phyloP scores from a whole-genome alignment of 805 yeast species.

The Yamadazyma ubonensis region DNA sequence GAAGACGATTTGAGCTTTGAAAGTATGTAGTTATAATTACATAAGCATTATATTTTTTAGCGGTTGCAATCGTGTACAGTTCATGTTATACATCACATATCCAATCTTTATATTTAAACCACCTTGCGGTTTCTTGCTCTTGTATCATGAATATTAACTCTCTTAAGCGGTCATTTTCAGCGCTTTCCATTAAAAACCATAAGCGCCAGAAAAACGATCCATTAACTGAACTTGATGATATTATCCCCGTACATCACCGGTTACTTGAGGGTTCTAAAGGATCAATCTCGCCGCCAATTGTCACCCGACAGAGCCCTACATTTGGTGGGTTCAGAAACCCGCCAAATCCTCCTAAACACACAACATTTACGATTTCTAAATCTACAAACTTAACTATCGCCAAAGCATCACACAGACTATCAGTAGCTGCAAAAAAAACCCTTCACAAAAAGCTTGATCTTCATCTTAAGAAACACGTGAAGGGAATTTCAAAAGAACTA shows the following conservation, averaged over 20 bases:
- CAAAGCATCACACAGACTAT: neutral
- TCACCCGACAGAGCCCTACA: neutral
- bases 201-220: neutral
- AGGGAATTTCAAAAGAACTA: neutral
- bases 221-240: neutral
- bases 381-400: neutral
- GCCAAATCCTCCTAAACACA: neutral
- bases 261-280: neutral
- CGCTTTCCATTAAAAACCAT: neutral
- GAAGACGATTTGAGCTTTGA: slow-evolving; percentile 6
- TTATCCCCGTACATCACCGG: neutral
- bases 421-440: neutral
- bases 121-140: neutral
- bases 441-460: neutral
- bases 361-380: neutral
- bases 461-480: neutral
- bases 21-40: slow-evolving; percentile 1
- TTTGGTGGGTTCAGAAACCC: neutral
- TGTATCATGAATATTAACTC: neutral
- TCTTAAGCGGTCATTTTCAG: slow-evolving; percentile 8
- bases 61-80: neutral
- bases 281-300: neutral
- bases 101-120: neutral
- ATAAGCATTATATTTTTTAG: neutral
- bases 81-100: neutral